Evolutionary conservation across 2,329 filamentous ascomycete genomes (phyloP), one percentile per base, ranked within the genome.

Genomic region (Cucurbitaria berberidis): DNA sequence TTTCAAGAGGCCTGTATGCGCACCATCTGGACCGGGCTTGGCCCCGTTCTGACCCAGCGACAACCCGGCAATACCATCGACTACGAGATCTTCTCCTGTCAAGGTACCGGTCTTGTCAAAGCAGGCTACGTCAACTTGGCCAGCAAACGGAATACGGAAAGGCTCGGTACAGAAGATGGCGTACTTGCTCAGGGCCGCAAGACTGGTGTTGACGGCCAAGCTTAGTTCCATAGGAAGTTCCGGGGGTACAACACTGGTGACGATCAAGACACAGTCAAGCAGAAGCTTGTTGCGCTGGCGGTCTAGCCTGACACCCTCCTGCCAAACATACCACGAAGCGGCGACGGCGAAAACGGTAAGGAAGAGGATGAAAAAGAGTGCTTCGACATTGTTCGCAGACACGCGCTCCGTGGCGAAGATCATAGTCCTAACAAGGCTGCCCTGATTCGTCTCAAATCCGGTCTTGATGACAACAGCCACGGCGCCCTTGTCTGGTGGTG

Each of bases 121-220:
- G 79, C 95, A 99, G 59, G 95, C 93, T 48, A 99, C 84, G 74
- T 99, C 96, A 54, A 99, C 90, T 60, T 95, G 90, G 27, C 95
- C 95, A 62, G 93, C 96, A 66, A 90, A 98, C 0, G 96, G 96
- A 68, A 99, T 99, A 51, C 95, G 89, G 86, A 99, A 99, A 24
- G 95, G 95, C 75, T 99, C 96, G 2, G 95, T 99, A 74, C 95
- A 99, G 82, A 96, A 99, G 68, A 99, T 99, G 55, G 96, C 95
- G 65, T 89, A 93, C 76, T 93, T 96, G 77, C 93, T 96, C 32
- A 99, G 82, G 24, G 95, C 93, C 44, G 95, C 93, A 75, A 99
- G 80, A 82, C 91, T 96, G 11, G 95, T 99, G 80, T 99, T 99
- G 74, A 99, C 96, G 42, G 96, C 96, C 68, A 99, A 81, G 77